phyloP scores from a whole-genome alignment of 768 basidiomycete genomes.

The Panellus pusillus region DNA sequence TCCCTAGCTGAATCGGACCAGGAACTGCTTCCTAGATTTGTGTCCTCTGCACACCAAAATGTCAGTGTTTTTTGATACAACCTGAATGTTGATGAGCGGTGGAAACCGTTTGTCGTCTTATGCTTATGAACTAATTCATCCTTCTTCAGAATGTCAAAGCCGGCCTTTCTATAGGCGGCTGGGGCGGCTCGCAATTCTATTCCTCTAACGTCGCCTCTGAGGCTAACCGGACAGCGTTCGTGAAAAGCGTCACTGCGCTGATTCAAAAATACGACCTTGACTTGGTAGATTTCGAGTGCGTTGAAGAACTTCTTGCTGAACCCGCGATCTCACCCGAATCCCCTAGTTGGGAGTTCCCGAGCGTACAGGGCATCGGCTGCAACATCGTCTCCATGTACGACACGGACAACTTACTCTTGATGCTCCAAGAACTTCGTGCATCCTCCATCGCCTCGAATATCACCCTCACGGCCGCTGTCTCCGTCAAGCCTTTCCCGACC shows the following conservation, averaged over 20 bases:
- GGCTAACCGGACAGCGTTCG: slow-evolving; percentile 62
- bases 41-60: slow-evolving; percentile 43
- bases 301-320: not conserved
- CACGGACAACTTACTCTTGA: slow-evolving; percentile 74
- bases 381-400: slow-evolving; percentile 66
- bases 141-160: slow-evolving; percentile 53
- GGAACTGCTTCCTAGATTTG: slow-evolving; percentile 55
- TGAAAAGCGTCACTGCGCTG: slow-evolving; percentile 53
- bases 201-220: slow-evolving; percentile 62
- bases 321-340: not conserved
- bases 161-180: slow-evolving; percentile 66
- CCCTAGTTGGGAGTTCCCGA: slow-evolving; percentile 88
- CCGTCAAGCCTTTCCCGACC: slow-evolving; percentile 40
- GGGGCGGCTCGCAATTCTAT: slow-evolving; percentile 63
- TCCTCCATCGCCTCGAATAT: slow-evolving; percentile 53
- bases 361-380: slow-evolving; percentile 64
- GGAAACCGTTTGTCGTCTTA: too few species aligned
- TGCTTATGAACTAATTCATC: not conserved
- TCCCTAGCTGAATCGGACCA: slow-evolving; percentile 46
- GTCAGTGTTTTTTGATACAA: slow-evolving; percentile 27
- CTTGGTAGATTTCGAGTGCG: slow-evolving; percentile 58
- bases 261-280: slow-evolving; percentile 56
- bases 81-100: not conserved
- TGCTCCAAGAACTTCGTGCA: slow-evolving; percentile 71
- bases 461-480: slow-evolving; percentile 54